Evolutionary conservation across 345 rosid species (phyloP).

Genomic region (Zanthoxylum bungeanum): DNA sequence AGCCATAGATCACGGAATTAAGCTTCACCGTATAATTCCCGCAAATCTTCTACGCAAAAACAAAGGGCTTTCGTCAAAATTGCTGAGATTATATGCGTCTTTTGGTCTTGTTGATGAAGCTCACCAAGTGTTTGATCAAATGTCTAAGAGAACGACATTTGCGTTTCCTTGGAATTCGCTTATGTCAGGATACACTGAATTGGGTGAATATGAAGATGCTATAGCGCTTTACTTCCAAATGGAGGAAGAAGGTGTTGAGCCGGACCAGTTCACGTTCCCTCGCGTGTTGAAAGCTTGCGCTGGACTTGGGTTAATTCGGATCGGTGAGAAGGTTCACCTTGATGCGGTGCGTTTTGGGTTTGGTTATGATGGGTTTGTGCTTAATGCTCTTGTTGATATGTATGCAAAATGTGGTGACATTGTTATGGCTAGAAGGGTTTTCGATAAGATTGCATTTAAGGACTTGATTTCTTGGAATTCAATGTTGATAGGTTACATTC

Average conservation of each 20-base stretch:
- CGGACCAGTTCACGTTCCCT: slow-evolving; percentile 78
- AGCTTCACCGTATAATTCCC: slow-evolving; percentile 63
- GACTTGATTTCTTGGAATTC: slow-evolving; percentile 80
- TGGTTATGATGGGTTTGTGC: slow-evolving; percentile 52
- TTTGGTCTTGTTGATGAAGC: slow-evolving; percentile 53
- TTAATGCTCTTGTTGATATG: slow-evolving; percentile 84
- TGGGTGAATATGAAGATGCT: slow-evolving; percentile 70
- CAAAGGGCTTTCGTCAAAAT: slow-evolving; percentile 55
- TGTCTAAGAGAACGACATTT: slow-evolving; percentile 46
- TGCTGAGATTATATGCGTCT: slow-evolving; percentile 52
- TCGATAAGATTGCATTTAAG: slow-evolving; percentile 49
- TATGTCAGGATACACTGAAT: slow-evolving; percentile 67
- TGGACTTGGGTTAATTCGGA: slow-evolving; percentile 66
- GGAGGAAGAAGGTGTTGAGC: slow-evolving; percentile 78
- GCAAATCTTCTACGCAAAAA: slow-evolving; percentile 43
- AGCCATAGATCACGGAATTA: slow-evolving; percentile 51
- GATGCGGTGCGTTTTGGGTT: slow-evolving; percentile 68
- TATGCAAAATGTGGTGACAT: slow-evolving; percentile 93
- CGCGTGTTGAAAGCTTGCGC: slow-evolving; percentile 79
- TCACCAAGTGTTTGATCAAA: slow-evolving; percentile 77
- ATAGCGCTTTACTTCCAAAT: slow-evolving; percentile 86
- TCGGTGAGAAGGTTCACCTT: slow-evolving; percentile 78
- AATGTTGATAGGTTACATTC: slow-evolving; percentile 63
- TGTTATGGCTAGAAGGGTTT: slow-evolving; percentile 66
- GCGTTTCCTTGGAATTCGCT: slow-evolving; percentile 92